Percentiles rank a stretch among this genome's conserved stretches.
Conservation (phyloP, 148 eudicot genomes). For the Chenopodium formosanum region DNA sequence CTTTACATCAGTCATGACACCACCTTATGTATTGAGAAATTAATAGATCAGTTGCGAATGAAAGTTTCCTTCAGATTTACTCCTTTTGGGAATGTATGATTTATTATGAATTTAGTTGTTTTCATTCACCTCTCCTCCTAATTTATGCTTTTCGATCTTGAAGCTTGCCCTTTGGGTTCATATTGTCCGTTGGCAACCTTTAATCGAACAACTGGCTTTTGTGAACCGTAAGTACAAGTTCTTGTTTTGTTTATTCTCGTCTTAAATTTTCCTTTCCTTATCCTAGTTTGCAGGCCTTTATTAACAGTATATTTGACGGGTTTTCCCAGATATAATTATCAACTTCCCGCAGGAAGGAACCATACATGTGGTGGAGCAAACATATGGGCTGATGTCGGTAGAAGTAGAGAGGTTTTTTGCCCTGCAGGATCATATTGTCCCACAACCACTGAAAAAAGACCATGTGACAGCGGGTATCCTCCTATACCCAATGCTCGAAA, state of each 20-base stretch:
- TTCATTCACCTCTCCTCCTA: background rate
- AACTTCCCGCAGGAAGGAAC: conserved; percentile 57
- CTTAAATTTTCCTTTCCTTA: background rate
- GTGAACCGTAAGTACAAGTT: conserved; percentile 75
- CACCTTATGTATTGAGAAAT: background rate
- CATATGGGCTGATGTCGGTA: conserved; percentile 69
- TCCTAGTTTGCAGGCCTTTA: background rate
- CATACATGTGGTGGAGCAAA: conserved; percentile 97
- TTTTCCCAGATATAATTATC: conserved; percentile 67
- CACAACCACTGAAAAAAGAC: conserved; percentile 40
- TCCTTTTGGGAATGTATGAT: background rate
- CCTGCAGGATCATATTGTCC: conserved; percentile 91
- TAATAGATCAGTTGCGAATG: background rate
- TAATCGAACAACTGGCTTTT: conserved; percentile 54
- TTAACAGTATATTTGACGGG: conserved; percentile 4
- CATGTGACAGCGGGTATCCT: conserved; percentile 74
- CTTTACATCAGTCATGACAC: background rate
- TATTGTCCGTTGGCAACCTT: conserved; percentile 70
- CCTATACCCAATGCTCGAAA: conserved; percentile 11
- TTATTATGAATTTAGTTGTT: background rate
- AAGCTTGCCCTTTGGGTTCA: conserved; percentile 95
- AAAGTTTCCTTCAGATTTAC: background rate
- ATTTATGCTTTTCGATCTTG: conserved; percentile 19
- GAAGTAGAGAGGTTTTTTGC: conserved; percentile 61
- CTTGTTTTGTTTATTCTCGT: too few species aligned